phyloP scores from a whole-genome alignment of 2,329 filamentous ascomycete species.

The Geosmithia morbida region DNA sequence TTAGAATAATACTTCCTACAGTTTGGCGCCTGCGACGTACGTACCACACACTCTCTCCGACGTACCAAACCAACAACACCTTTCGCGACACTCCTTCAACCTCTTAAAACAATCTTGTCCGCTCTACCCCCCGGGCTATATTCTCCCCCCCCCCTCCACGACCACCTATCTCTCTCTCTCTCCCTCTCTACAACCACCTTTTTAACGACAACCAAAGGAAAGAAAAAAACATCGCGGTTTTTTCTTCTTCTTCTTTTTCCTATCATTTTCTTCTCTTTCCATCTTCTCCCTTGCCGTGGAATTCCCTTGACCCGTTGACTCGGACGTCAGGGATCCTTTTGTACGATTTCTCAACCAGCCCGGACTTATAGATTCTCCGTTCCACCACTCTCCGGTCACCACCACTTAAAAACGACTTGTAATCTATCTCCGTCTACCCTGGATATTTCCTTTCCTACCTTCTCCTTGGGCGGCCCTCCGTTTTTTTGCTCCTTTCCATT shows the following conservation, averaged over 20 bases:
- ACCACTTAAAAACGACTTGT: not conserved
- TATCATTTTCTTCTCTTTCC: not conserved
- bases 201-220: constrained; percentile 1
- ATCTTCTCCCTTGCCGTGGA: not conserved
- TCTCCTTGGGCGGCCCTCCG: not conserved
- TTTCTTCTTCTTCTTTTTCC: not conserved
- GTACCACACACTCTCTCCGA: too few relatives aligned
- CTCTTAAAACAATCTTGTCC: constrained; percentile 3
- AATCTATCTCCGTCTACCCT: not conserved
- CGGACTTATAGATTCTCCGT: not conserved
- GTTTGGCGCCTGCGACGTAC: not conserved
- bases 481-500: not conserved
- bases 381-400: not conserved
- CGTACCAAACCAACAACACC: constrained; percentile 1
- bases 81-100: constrained; percentile 24
- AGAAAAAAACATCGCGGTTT: not conserved
- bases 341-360: not conserved
- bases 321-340: constrained; percentile 24
- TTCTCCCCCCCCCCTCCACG: not conserved
- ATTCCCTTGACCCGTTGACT: constrained; percentile 32
- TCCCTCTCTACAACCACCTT: not conserved
- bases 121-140: not conserved
- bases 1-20: not conserved
- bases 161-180: not conserved
- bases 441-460: not conserved